Evolutionary conservation across 768 basidiomycete species (phyloP).

Genomic region (Lentinula detonsa): DNA sequence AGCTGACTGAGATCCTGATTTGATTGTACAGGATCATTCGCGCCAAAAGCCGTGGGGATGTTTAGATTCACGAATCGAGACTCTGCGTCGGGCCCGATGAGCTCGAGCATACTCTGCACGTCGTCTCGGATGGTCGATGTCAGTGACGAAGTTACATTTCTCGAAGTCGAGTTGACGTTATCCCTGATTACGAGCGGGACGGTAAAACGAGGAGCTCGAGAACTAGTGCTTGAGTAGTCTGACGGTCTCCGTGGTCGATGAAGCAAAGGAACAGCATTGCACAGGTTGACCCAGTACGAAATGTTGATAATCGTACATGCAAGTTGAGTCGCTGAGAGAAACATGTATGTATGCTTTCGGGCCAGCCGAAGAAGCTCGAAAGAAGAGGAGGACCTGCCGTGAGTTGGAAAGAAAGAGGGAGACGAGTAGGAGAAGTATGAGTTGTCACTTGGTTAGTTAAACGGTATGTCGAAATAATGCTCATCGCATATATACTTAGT

Average conservation of each 20-base stretch:
- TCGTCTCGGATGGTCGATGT: neutral
- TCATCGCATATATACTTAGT: neutral
- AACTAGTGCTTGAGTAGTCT: neutral
- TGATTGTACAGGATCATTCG: neutral
- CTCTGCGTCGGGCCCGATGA: neutral
- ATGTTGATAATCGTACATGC: neutral
- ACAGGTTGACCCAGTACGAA: neutral
- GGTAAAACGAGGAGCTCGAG: neutral
- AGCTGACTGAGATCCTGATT: neutral
- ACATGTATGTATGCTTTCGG: neutral
- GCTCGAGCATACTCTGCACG: neutral
- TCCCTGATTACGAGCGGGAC: neutral
- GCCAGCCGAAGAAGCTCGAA: neutral
- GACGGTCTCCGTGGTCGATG: neutral
- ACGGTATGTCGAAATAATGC: neutral
- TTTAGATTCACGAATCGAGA: neutral
- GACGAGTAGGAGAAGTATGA: neutral
- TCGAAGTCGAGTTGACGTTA: neutral
- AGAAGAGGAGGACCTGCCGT: neutral
- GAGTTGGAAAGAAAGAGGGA: neutral
- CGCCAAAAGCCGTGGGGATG: neutral
- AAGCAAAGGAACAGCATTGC: neutral
- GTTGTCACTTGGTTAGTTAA: neutral
- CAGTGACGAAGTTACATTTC: constrained; percentile 5
- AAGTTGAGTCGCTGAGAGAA: neutral